phyloP scores from a whole-genome alignment of 176 grass and related monocot genomes.

The Zea mays region Zm-B73-REFERENCE-NAM-5.0 NC_050096.1:31800001-31800500 shows the following conservation, averaged over 20 bases:
- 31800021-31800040: neutral
- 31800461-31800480: too few species aligned
- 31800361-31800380: too few species aligned
- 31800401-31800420: too few species aligned
- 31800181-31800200: neutral
- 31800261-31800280: constrained; percentile 39
- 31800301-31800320: too few species aligned
- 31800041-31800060: constrained; percentile 37
- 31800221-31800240: constrained; percentile 44
- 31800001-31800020: neutral
- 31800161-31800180: constrained; percentile 10
- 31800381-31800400: too few species aligned
- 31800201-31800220: constrained; percentile 40
- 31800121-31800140: constrained; percentile 28
- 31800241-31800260: constrained; percentile 51
- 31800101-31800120: constrained; percentile 31
- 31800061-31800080: constrained; percentile 48
- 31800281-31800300: too few species aligned
- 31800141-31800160: constrained; percentile 35
- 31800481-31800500: too few species aligned
- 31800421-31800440: too few species aligned
- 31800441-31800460: too few species aligned
- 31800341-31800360: too few species aligned
- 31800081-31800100: constrained; percentile 48
- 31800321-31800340: too few species aligned